These are phyloP conservation scores for Mallotus japonicus DNA, from an alignment of 441 rosid species.

Conservation along the genomic window DNA sequence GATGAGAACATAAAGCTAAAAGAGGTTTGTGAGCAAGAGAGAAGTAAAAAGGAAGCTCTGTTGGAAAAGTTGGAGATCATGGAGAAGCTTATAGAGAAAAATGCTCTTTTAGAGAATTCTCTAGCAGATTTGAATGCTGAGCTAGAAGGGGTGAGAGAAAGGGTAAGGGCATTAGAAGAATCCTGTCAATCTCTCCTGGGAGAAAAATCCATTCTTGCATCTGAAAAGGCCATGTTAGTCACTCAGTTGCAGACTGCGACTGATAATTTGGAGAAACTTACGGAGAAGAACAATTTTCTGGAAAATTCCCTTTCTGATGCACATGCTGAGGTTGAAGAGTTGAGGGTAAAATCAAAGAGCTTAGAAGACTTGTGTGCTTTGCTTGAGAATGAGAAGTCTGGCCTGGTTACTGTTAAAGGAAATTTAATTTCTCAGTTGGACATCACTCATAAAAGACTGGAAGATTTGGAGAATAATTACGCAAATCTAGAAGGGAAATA, in stretches of 20 bases:
- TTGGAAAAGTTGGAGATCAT: constrained; percentile 67
- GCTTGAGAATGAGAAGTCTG: constrained; percentile 63
- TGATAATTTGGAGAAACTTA: constrained; percentile 55
- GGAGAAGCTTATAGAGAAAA: constrained; percentile 80
- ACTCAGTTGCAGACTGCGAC: constrained; percentile 56
- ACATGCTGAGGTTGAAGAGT: constrained; percentile 66
- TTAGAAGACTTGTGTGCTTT: constrained; percentile 54
- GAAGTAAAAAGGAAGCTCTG: constrained; percentile 54
- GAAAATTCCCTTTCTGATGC: constrained; percentile 70
- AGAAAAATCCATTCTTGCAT: constrained; percentile 61
- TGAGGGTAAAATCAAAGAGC: constrained; percentile 49
- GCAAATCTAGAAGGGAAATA: constrained; percentile 46
- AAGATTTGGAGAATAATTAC: constrained; percentile 50
- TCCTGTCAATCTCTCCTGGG: constrained; percentile 47
- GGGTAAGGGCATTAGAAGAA: constrained; percentile 64
- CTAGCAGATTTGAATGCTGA: constrained; percentile 79
- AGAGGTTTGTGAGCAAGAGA: constrained; percentile 50
- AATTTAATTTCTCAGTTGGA: constrained; percentile 57
- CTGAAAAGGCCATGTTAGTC: constrained; percentile 58
- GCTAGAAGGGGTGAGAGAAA: constrained; percentile 64
- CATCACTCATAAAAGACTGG: constrained; percentile 43
- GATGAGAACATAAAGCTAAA: constrained; percentile 59
- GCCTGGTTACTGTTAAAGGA: constrained; percentile 47
- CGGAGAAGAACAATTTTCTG: constrained; percentile 57
- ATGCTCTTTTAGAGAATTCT: constrained; percentile 76